These are phyloP conservation scores for Scheffersomyces stambukii DNA, from an alignment of 1,139 yeast genomes.

Conservation along the genomic window DNA sequence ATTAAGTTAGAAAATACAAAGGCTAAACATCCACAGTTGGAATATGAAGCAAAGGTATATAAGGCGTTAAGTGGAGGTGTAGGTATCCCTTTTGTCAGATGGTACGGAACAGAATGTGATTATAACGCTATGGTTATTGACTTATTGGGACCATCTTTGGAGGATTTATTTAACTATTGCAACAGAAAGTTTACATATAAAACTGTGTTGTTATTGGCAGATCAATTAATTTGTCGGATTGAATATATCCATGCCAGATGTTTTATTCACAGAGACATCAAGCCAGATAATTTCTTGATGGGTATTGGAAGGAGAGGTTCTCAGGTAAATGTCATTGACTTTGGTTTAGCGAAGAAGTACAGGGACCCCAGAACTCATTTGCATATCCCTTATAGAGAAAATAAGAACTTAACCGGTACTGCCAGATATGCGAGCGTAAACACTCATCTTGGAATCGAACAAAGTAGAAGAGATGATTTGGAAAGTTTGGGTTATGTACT, in stretches of 20 bases:
- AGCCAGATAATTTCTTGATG: constrained; percentile 96
- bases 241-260: constrained; percentile 95
- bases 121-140: constrained; percentile 97
- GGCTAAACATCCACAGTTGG: constrained; percentile 95
- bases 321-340: constrained; percentile 93
- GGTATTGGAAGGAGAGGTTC: constrained; percentile 95
- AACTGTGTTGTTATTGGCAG: constrained; percentile 88
- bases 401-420: constrained; percentile 94
- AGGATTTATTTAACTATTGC: constrained; percentile 94
- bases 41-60: constrained; percentile 93
- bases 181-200: constrained; percentile 89
- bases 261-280: constrained; percentile 87
- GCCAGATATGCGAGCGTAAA: constrained; percentile 95
- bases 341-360: constrained; percentile 93
- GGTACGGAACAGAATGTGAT: constrained; percentile 97
- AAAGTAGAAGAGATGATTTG: constrained; percentile 92
- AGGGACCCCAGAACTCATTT: constrained; percentile 94
- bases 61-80: constrained; percentile 95
- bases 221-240: constrained; percentile 89
- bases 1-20: constrained; percentile 86
- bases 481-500: constrained; percentile 94
- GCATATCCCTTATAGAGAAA: constrained; percentile 95
- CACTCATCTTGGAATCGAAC: constrained; percentile 96
- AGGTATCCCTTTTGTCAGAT: constrained; percentile 94
- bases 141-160: constrained; percentile 90